Conservation (phyloP, 2,329 filamentous ascomycete species). For the Exophiala sp. region DNA sequence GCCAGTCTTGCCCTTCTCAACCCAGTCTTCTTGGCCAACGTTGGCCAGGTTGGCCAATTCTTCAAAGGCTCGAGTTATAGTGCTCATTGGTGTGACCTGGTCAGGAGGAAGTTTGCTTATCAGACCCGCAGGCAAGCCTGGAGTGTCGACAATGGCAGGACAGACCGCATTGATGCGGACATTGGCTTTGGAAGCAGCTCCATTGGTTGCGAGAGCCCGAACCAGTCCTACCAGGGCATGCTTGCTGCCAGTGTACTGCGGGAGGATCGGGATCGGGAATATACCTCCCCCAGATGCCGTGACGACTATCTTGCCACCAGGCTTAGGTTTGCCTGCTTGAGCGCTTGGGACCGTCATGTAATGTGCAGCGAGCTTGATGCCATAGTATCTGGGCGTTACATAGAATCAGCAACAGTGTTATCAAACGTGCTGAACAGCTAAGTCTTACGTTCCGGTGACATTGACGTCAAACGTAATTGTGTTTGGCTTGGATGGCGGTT, state of each 20-base stretch:
- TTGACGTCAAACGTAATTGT: conserved; percentile 6
- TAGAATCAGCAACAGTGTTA: background rate
- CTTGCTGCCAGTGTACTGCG: conserved; percentile 50
- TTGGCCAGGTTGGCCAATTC: background rate
- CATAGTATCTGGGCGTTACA: conserved; percentile 35
- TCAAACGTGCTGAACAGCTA: background rate
- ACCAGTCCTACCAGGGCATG: conserved; percentile 51
- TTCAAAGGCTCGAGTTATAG: conserved; percentile 6
- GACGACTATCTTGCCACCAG: conserved; percentile 44
- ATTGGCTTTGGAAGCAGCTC: background rate
- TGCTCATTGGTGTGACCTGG: conserved; percentile 11
- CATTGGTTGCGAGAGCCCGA: conserved; percentile 1
- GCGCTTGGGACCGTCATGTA: conserved; percentile 41
- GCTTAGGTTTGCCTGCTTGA: conserved; percentile 41
- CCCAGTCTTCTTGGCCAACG: conserved; percentile 3
- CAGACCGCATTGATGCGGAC: conserved; percentile 35
- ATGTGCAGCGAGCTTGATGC: conserved; percentile 50
- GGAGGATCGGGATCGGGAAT: conserved; percentile 33
- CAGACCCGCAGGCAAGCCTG: conserved; percentile 3
- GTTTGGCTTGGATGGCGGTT: conserved; percentile 9
- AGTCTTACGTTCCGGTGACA: conserved; percentile 7
- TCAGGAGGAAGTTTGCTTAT: background rate
- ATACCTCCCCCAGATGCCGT: conserved; percentile 45
- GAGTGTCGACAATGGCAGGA: conserved; percentile 33
- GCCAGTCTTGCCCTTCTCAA: conserved; percentile 1